These are phyloP conservation scores for Tilletia walkeri DNA, from an alignment of 1,284 basidiomycete genomes.

Conservation along the genomic window DNA sequence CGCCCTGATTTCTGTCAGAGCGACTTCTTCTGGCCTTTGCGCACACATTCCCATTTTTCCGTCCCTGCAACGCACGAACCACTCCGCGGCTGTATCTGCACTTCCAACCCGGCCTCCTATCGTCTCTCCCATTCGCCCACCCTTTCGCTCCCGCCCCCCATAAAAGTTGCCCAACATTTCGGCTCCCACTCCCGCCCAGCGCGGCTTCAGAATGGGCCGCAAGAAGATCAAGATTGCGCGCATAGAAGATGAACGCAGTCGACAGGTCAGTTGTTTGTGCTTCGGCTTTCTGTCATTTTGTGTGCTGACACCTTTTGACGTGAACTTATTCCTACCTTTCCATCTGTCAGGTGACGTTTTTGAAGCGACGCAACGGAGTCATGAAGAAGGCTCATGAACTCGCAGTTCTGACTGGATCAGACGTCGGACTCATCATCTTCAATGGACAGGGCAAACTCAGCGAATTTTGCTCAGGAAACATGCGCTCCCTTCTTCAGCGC, in stretches of 20 bases:
- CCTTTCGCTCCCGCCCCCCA: not conserved
- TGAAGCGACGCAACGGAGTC: conserved; percentile 85
- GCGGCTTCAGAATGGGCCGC: conserved; percentile 66
- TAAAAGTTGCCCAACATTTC: conserved; percentile 5
- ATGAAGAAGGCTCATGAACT: conserved; percentile 90
- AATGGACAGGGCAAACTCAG: conserved; percentile 57
- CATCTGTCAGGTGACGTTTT: conserved; percentile 72
- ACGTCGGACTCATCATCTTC: conserved; percentile 70
- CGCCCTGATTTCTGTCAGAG: too few species aligned
- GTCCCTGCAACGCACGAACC: too few species aligned
- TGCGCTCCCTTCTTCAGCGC: conserved; percentile 39
- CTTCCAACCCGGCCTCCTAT: not conserved
- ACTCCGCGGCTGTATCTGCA: too few species aligned
- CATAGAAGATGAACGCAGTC: conserved; percentile 82
- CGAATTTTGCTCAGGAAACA: conserved; percentile 49
- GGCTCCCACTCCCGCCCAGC: conserved; percentile 6
- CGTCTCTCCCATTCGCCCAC: not conserved
- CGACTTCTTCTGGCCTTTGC: too few species aligned
- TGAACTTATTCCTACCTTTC: not conserved
- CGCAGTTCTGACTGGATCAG: conserved; percentile 71
- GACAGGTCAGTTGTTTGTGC: conserved; percentile 49
- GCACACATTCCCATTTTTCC: too few species aligned
- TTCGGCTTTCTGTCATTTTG: not conserved
- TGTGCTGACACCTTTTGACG: not conserved
- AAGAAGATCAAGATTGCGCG: conserved; percentile 87